These are phyloP conservation scores for Lojkania enalia DNA, from an alignment of 2,329 filamentous ascomycete species.

Conservation along the genomic window DNA sequence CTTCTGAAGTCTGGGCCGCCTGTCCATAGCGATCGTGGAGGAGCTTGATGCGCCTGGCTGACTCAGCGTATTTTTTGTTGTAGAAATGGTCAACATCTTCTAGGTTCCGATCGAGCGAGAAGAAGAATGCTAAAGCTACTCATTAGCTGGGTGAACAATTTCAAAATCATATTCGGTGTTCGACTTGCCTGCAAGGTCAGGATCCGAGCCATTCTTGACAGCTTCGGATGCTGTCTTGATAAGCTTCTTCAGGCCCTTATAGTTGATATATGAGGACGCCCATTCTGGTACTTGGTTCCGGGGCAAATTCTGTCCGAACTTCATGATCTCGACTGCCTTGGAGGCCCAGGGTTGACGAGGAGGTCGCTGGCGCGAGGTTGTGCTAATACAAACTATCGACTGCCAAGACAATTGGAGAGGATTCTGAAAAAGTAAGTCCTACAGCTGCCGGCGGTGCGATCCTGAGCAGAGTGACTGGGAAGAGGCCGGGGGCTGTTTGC, in stretches of 20 bases:
- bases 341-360: too few species aligned
- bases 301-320: slow-evolving; percentile 63
- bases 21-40: slow-evolving; percentile 86
- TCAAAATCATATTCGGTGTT: neutral
- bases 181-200: slow-evolving; percentile 85
- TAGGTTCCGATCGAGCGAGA: slow-evolving; percentile 92
- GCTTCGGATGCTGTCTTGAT: slow-evolving; percentile 78
- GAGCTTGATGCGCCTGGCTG: slow-evolving; percentile 79
- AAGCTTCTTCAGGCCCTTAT: slow-evolving; percentile 91
- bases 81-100: slow-evolving; percentile 97
- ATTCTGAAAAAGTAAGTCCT: too few species aligned
- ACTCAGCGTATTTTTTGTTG: slow-evolving; percentile 90
- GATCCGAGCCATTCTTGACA: slow-evolving; percentile 69
- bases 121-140: slow-evolving; percentile 79
- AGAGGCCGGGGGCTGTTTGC: too few species aligned
- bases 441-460: too few species aligned
- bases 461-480: too few species aligned
- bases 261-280: slow-evolving; percentile 83
- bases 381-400: too few species aligned
- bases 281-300: slow-evolving; percentile 87
- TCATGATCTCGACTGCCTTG: too few species aligned
- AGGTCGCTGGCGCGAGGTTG: too few species aligned
- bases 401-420: too few species aligned
- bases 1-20: slow-evolving; percentile 67
- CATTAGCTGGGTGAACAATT: neutral